A percentile compares a stretch with the other conserved stretches of the same genome.
Evolutionary conservation across 2,329 filamentous ascomycete genomes (phyloP).

Genomic region (Dactylellina leptospora): DNA sequence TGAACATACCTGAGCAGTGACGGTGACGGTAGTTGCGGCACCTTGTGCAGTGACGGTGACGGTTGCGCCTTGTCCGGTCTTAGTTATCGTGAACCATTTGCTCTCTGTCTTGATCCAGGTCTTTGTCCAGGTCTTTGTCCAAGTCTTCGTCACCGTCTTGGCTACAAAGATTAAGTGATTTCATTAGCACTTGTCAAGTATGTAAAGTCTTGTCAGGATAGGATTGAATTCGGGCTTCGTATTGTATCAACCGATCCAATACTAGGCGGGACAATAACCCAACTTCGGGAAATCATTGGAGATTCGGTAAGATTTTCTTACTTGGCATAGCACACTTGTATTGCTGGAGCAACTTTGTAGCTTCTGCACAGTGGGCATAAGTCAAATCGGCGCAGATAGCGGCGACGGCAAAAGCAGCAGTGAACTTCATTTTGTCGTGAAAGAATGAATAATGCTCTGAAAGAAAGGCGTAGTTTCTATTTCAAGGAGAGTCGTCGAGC

Average conservation of each 20-base stretch:
- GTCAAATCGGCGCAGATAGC: neutral
- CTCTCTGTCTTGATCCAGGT: neutral
- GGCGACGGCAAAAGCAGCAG: neutral
- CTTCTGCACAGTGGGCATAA: neutral
- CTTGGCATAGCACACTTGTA: constrained; percentile 24
- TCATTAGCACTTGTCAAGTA: neutral
- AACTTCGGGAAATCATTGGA: too few species aligned
- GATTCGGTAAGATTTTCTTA: neutral
- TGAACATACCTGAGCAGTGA: neutral
- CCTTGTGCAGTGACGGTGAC: constrained; percentile 6
- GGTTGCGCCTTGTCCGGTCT: neutral
- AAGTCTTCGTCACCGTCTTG: constrained; percentile 2
- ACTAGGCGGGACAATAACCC: too few species aligned
- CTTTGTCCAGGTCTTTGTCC: constrained; percentile 7
- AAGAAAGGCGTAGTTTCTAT: neutral
- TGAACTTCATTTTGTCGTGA: neutral
- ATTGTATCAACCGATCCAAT: too few species aligned
- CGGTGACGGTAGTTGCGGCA: neutral
- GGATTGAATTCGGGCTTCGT: too few species aligned
- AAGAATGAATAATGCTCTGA: neutral
- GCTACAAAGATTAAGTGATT: neutral
- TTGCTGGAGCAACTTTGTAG: constrained; percentile 2
- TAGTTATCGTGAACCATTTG: neutral
- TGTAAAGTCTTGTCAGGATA: too few species aligned
- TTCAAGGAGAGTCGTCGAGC: neutral